Conservation (phyloP, 371 early-diverging fungal genomes). For the Chytridium lagenaria region DNA sequence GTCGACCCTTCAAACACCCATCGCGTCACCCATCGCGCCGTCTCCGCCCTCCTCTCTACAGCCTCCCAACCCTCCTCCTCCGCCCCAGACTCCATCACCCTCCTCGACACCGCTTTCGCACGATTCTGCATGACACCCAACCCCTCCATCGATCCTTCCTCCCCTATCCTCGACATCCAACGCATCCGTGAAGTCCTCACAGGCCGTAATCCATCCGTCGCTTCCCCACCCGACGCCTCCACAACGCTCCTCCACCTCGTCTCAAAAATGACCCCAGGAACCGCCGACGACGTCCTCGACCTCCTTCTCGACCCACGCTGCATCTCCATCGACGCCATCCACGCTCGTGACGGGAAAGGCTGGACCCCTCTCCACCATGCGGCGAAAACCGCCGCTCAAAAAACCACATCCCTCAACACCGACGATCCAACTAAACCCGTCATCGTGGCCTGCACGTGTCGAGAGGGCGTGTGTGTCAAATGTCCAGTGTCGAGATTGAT, state of each 20-base stretch:
- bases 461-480: not conserved
- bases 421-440: not conserved
- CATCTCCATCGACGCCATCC: not conserved
- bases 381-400: conserved; percentile 15
- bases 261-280: conserved; percentile 11
- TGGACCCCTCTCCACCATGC: conserved; percentile 28
- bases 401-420: not conserved
- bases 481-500: conserved; percentile 16
- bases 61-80: not conserved
- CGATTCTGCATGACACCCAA: conserved; percentile 27
- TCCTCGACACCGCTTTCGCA: conserved; percentile 17
- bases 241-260: conserved; percentile 11
- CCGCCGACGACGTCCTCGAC: conserved; percentile 24
- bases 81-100: not conserved
- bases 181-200: not conserved
- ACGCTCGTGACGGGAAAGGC: conserved; percentile 21
- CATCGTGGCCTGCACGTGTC: not conserved
- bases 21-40: conserved; percentile 13
- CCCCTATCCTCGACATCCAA: not conserved
- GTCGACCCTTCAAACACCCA: conserved; percentile 24
- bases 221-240: conserved; percentile 6
- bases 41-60: conserved; percentile 9
- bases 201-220: not conserved
- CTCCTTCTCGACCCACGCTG: conserved; percentile 23
- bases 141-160: conserved; percentile 19